A percentile compares a stretch with the other conserved stretches of the same genome.
Conservation (phyloP, 2,329 filamentous ascomycete species). For the Tetracladium maxilliforme region DNA sequence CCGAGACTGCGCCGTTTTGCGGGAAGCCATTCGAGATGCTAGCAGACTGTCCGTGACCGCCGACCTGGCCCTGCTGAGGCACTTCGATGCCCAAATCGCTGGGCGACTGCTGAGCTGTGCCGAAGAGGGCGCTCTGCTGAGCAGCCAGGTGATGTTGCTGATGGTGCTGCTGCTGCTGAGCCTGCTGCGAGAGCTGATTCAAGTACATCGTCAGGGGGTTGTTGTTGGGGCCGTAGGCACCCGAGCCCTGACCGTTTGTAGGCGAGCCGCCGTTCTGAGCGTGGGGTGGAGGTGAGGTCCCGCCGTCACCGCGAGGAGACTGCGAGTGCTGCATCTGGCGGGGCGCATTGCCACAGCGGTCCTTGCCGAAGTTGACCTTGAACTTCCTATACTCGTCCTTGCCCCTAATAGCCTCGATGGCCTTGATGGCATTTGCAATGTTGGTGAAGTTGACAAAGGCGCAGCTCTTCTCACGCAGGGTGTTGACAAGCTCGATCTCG, state of each 20-base stretch:
- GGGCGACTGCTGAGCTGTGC: constrained; percentile 47
- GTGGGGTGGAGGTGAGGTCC: constrained; percentile 35
- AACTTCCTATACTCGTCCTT: constrained; percentile 96
- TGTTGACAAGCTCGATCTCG: constrained; percentile 95
- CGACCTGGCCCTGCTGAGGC: constrained; percentile 38
- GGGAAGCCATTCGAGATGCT: constrained; percentile 52
- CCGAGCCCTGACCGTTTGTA: constrained; percentile 11
- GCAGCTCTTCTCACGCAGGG: constrained; percentile 94
- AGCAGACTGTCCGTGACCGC: constrained; percentile 46
- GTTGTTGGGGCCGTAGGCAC: constrained; percentile 45
- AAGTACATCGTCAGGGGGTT: constrained; percentile 92
- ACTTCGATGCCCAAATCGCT: constrained; percentile 42
- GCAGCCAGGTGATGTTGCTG: constrained; percentile 57
- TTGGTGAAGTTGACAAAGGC: constrained; percentile 99
- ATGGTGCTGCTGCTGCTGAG: constrained; percentile 57
- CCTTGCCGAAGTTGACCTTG: constrained; percentile 99
- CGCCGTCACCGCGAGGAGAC: constrained; percentile 50
- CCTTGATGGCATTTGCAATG: constrained; percentile 98
- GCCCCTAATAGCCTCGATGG: constrained; percentile 87
- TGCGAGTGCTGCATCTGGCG: constrained; percentile 61
- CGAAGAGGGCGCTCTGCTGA: constrained; percentile 72
- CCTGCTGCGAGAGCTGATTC: constrained; percentile 63
- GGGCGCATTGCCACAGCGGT: constrained; percentile 91
- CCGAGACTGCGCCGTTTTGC: constrained; percentile 30
- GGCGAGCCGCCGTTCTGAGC: constrained; percentile 14